Conservation (phyloP, 2,329 filamentous ascomycete species). For the Karstenula rhodostoma region DNA sequence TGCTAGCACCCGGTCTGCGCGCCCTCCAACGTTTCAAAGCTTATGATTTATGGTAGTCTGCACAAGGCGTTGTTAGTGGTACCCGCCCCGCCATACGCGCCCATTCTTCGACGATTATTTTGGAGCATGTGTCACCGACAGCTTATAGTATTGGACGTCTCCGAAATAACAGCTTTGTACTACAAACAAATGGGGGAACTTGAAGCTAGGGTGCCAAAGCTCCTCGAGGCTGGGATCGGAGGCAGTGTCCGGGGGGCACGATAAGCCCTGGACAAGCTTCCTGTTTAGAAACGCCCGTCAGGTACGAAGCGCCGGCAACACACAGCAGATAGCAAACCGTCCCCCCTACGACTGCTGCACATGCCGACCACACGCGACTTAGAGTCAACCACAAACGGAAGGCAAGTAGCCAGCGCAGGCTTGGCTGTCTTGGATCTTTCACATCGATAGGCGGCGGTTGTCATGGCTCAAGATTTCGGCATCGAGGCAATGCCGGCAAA, state of each 20-base stretch:
- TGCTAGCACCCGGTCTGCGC: slow-evolving; percentile 1
- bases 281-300: slow-evolving; percentile 13
- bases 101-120: neutral
- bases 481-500: neutral
- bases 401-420: slow-evolving; percentile 25
- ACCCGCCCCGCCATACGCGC: slow-evolving; percentile 10
- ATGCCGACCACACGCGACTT: slow-evolving; percentile 10
- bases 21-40: slow-evolving; percentile 7
- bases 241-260: slow-evolving; percentile 5
- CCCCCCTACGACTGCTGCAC: neutral
- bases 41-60: neutral
- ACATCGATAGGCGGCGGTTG: slow-evolving; percentile 21
- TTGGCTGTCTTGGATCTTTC: slow-evolving; percentile 25
- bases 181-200: neutral
- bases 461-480: slow-evolving; percentile 14
- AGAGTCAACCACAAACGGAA: slow-evolving; percentile 22
- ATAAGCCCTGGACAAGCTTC: slow-evolving; percentile 9
- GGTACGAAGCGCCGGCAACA: slow-evolving; percentile 10
- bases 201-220: neutral
- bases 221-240: slow-evolving; percentile 1
- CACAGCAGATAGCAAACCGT: slow-evolving; percentile 11
- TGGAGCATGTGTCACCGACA: neutral
- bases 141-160: neutral
- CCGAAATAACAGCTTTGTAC: neutral
- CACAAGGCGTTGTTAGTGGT: neutral